Evolutionary conservation across 2,329 filamentous ascomycete species (phyloP), one percentile per base, ranked within the genome.

Genomic region (Neofusicoccum ribis): DNA sequence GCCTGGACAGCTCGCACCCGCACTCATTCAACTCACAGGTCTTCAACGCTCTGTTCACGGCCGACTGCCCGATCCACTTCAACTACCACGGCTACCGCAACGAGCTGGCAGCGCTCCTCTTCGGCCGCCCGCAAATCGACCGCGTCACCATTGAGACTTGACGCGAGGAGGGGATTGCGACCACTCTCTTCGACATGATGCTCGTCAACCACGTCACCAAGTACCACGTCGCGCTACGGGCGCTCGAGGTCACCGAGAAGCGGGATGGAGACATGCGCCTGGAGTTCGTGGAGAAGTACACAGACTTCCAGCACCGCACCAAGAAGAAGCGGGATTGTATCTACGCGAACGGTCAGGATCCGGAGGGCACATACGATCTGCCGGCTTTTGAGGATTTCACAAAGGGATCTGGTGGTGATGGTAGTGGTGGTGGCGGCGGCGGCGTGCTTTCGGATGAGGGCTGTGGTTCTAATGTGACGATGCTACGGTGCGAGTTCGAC

Each of bases 131-230:
- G 0, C 76, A 78, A 9, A 69, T 85, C 15, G 79, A 85, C 5
- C 80, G 86, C 2, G 81, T 88, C 66, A 82, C 75, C 0, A 83
- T 90, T 7, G 82, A 81, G 14, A 86, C 84, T 3, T 90, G 90
- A 68, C 82, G 82, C 31, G 88, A 90, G 70, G 88, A 90, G 73
- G 88, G 87, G 0, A 86, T 81, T 61, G 90, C 88, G 0, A 90
- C 87, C 0, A 90, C 87, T 2, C 88, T 88, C 1, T 89, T 90
- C 69, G 85, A 89, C 70, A 90, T 90, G 88, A 87, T 89, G 86
- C 78, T 90, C 1, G 74, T 84, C 4, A 90, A 91, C 70, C 70
- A 78, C 20, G 85, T 88, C 1, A 87, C 83, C 17, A 78, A 87
- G 47, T 90, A 84, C 69, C 82, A 89, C 71, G 80, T 89, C 20